Conservation (phyloP, 495 filamentous ascomycete genomes). For the Neurospora hispaniola region DNA sequence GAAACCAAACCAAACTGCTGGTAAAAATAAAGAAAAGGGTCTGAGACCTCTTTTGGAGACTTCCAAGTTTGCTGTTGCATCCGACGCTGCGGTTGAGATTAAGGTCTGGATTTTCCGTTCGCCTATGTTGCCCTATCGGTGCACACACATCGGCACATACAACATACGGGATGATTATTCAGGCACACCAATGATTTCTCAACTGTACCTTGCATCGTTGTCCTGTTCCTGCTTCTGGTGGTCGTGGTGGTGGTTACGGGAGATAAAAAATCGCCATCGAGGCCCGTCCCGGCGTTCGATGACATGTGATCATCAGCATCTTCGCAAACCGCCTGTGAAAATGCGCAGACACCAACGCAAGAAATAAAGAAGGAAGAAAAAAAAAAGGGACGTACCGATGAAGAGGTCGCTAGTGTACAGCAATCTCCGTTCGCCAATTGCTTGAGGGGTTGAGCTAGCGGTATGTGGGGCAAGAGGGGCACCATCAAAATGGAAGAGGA, state of each 20-base stretch:
- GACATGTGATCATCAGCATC: background rate
- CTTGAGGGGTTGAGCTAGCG: background rate
- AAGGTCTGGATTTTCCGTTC: background rate
- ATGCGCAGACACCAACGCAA: no score
- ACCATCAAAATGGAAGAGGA: no score
- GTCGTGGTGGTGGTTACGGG: background rate
- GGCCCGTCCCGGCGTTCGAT: background rate
- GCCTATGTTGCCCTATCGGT: background rate
- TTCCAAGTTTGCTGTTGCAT: background rate
- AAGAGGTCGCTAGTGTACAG: background rate
- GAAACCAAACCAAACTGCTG: background rate
- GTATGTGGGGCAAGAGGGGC: no score
- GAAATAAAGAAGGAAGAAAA: no score
- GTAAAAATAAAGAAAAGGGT: background rate
- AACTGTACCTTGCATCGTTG: background rate
- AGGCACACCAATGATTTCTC: background rate
- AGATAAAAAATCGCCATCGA: background rate
- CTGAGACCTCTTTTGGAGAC: background rate
- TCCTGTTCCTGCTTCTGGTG: background rate
- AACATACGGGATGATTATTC: background rate
- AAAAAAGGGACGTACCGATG: background rate
- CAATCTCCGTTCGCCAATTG: background rate
- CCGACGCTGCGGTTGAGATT: background rate
- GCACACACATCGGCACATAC: background rate
- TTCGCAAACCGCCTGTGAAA: background rate